These are phyloP conservation scores for Termitomyces heimii DNA, from an alignment of 768 basidiomycete genomes.

Conservation along the genomic window DNA sequence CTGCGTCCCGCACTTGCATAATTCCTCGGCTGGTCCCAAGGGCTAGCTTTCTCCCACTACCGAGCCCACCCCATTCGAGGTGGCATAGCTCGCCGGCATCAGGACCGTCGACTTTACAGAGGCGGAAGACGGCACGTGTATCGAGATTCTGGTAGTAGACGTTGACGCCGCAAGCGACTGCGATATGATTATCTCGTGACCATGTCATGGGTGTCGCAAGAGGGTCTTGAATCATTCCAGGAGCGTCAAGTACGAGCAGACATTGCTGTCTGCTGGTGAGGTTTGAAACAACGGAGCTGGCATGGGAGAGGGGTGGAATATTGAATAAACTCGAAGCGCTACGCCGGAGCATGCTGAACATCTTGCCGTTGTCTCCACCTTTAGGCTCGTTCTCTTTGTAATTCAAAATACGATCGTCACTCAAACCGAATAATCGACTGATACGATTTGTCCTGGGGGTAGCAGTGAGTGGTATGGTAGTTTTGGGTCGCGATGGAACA, in stretches of 20 bases:
- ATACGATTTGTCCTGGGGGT: constrained; percentile 68
- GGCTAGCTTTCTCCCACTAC: constrained; percentile 37
- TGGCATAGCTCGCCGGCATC: constrained; percentile 32
- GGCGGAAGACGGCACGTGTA: constrained; percentile 43
- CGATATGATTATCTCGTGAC: constrained; percentile 54
- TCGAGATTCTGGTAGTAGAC: constrained; percentile 61
- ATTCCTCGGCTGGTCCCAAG: constrained; percentile 45
- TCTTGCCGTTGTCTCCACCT: constrained; percentile 27
- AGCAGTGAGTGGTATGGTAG: constrained; percentile 46
- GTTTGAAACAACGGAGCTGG: constrained; percentile 53
- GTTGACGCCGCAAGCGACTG: constrained; percentile 53
- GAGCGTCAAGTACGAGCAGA: constrained; percentile 56
- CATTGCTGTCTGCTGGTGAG: constrained; percentile 49
- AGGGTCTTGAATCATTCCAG: constrained; percentile 48
- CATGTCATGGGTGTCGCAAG: constrained; percentile 57
- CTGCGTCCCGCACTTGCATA: constrained; percentile 52
- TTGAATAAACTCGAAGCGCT: constrained; percentile 48
- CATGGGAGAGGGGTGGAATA: constrained; percentile 19
- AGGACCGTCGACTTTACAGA: constrained; percentile 33
- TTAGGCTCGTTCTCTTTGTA: constrained; percentile 34
- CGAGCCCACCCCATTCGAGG: constrained; percentile 46
- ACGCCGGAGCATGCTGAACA: constrained; percentile 42
- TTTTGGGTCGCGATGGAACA: constrained; percentile 46
- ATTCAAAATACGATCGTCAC: constrained; percentile 49
- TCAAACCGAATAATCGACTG: constrained; percentile 54